A percentile compares a stretch with the other conserved stretches of the same genome.
phyloP scores from a whole-genome alignment of 805 yeast genomes.

The Schwanniomyces pseudopolymorphus region DNA sequence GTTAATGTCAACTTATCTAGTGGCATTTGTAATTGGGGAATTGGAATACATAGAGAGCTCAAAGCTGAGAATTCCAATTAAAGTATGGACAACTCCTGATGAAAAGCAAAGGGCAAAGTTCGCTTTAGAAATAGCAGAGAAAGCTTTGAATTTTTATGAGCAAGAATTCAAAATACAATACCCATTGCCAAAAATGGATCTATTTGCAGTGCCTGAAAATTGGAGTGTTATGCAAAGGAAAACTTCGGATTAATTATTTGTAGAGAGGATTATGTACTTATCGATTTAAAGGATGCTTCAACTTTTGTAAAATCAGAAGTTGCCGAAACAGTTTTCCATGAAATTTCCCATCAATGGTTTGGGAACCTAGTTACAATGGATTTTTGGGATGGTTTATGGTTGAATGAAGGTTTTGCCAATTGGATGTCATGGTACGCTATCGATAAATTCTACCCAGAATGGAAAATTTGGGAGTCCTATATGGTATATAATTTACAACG shows the following conservation, averaged over 20 bases:
- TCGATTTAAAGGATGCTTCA: constrained; percentile 64
- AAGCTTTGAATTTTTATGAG: constrained; percentile 72
- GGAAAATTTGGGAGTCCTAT: constrained; percentile 85
- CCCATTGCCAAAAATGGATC: constrained; percentile 77
- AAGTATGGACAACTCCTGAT: constrained; percentile 81
- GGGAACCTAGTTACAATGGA: constrained; percentile 90
- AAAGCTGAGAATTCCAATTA: constrained; percentile 69
- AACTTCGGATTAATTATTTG: constrained; percentile 80
- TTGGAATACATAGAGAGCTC: constrained; percentile 68
- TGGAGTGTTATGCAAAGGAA: constrained; percentile 88
- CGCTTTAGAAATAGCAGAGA: constrained; percentile 73
- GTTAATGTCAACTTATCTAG: constrained; percentile 78
- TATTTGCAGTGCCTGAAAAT: constrained; percentile 79
- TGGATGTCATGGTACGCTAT: constrained; percentile 90
- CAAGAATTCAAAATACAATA: constrained; percentile 70
- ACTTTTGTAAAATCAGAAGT: constrained; percentile 43
- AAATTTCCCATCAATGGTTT: constrained; percentile 91
- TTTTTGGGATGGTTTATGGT: constrained; percentile 90
- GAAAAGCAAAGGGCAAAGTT: constrained; percentile 67
- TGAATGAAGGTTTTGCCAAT: constrained; percentile 87
- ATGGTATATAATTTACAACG: constrained; percentile 77
- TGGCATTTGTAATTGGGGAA: constrained; percentile 82
- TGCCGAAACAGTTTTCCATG: constrained; percentile 84
- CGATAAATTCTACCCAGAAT: constrained; percentile 72
- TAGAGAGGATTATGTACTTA: constrained; percentile 70